A percentile compares a stretch with the other conserved stretches of the same genome.
These are phyloP conservation scores for Gaertneriomyces semiglobifer DNA, from an alignment of 192 early-diverging fungal genomes.

Conservation along the genomic window DNA sequence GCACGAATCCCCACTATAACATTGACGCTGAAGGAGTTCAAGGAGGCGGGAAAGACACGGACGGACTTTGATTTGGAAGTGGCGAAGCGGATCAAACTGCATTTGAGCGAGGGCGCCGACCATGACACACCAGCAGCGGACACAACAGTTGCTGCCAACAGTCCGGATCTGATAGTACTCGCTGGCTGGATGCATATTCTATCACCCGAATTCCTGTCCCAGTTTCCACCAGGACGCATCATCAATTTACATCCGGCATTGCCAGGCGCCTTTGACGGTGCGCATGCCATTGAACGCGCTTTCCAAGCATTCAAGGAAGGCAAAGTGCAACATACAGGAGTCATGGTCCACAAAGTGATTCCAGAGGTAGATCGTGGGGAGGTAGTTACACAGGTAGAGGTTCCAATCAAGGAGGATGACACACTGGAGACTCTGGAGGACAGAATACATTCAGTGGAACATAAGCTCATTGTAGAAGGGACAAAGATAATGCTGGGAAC, in stretches of 20 bases:
- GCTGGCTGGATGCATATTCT: slow-evolving; percentile 99
- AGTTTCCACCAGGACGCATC: slow-evolving; percentile 63
- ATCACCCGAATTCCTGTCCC: slow-evolving; percentile 73
- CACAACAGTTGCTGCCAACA: slow-evolving; percentile 2
- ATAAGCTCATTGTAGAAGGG: slow-evolving; percentile 80
- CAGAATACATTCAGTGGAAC: slow-evolving; percentile 88
- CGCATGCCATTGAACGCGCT: slow-evolving; percentile 91
- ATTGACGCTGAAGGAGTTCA: slow-evolving; percentile 80
- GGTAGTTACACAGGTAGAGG: slow-evolving; percentile 71
- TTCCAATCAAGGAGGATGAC: slow-evolving; percentile 76
- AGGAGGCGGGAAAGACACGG: slow-evolving; percentile 74
- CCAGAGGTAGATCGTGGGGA: slow-evolving; percentile 94
- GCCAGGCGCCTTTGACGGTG: slow-evolving; percentile 96
- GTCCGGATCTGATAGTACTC: slow-evolving; percentile 83
- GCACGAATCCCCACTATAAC: slow-evolving; percentile 80
- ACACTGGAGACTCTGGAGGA: slow-evolving; percentile 76
- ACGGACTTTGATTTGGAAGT: slow-evolving; percentile 86
- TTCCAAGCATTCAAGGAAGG: slow-evolving; percentile 82
- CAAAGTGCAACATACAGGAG: slow-evolving; percentile 50
- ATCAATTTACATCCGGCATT: slow-evolving; percentile 98
- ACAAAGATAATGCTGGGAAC: slow-evolving; percentile 34
- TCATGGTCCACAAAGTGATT: slow-evolving; percentile 88
- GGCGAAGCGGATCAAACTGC: slow-evolving; percentile 46
- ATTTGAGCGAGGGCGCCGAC: slow-evolving; percentile 47
- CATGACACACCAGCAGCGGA: neutral